Evolutionary conservation across 495 filamentous ascomycete genomes (phyloP).

Genomic region (Lichina pygmaea): DNA sequence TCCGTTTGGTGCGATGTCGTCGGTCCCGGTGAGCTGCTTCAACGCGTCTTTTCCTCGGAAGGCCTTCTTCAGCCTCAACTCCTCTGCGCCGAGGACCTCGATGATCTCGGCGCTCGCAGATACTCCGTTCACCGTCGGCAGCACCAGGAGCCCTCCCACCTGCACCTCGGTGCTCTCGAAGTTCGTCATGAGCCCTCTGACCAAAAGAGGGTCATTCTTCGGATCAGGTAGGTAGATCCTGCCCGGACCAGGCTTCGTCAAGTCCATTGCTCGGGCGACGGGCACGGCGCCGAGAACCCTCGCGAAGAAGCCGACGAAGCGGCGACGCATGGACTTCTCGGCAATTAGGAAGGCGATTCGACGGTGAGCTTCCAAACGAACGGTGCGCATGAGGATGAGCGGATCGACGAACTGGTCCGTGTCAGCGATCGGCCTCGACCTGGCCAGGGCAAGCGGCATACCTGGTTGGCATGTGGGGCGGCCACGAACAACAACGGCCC

Average conservation of each 20-base stretch:
- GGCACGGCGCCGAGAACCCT: slow-evolving; percentile 61
- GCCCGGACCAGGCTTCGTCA: slow-evolving; percentile 50
- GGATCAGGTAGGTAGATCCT: slow-evolving; percentile 82
- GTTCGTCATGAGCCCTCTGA: slow-evolving; percentile 66
- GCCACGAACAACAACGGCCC: slow-evolving; percentile 89
- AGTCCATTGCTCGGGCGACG: slow-evolving; percentile 73
- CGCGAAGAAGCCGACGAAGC: slow-evolving; percentile 64
- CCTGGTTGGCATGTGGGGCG: slow-evolving; percentile 97
- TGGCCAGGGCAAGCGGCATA: slow-evolving; percentile 11
- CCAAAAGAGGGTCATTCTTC: slow-evolving; percentile 51
- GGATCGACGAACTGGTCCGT: slow-evolving; percentile 63
- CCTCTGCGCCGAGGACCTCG: slow-evolving; percentile 53
- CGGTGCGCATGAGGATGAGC: slow-evolving; percentile 70
- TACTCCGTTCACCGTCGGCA: slow-evolving; percentile 57
- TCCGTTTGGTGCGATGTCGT: slow-evolving; percentile 35
- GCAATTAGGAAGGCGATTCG: slow-evolving; percentile 82
- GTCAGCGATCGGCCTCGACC: background rate
- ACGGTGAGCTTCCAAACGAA: slow-evolving; percentile 61
- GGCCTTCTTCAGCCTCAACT: slow-evolving; percentile 62
- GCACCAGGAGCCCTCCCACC: slow-evolving; percentile 55
- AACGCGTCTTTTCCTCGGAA: slow-evolving; percentile 46
- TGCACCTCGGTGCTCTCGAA: slow-evolving; percentile 50
- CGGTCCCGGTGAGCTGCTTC: slow-evolving; percentile 51
- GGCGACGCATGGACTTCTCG: slow-evolving; percentile 70
- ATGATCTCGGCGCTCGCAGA: slow-evolving; percentile 56